These are phyloP conservation scores for Pontederia crassipes DNA, from an alignment of 176 grass and related monocot genomes.

Conservation along the genomic window DNA sequence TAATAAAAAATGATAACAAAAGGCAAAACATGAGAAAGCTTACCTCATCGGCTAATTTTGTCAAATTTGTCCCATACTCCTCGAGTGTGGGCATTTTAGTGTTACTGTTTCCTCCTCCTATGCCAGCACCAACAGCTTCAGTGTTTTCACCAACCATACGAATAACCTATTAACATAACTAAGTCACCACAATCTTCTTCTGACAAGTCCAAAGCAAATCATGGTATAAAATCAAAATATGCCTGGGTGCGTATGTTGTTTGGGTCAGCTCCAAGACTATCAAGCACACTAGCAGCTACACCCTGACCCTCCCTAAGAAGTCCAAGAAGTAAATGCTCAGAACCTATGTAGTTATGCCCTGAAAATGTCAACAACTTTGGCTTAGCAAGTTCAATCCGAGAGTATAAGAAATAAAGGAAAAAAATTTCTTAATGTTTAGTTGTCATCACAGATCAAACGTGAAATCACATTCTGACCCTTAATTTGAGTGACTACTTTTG, in stretches of 20 bases:
- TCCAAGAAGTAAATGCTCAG: constrained; percentile 95
- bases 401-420: neutral
- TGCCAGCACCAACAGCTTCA: constrained; percentile 88
- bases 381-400: neutral
- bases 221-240: constrained; percentile 13
- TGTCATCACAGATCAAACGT: too few relatives aligned
- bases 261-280: constrained; percentile 77
- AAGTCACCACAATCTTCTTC: constrained; percentile 1
- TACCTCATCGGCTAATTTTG: constrained; percentile 94
- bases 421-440: neutral
- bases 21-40: neutral
- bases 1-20: neutral
- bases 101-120: constrained; percentile 78
- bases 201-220: neutral
- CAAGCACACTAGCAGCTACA: constrained; percentile 76
- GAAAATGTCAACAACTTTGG: constrained; percentile 4
- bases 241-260: constrained; percentile 86
- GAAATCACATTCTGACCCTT: too few relatives aligned
- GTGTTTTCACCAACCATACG: constrained; percentile 91
- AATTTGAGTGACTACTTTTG: too few relatives aligned
- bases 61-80: constrained; percentile 94
- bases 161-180: constrained; percentile 46
- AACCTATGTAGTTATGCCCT: constrained; percentile 97
- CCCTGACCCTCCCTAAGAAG: constrained; percentile 89
- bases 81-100: constrained; percentile 98